Evolutionary conservation across 805 yeast genomes (phyloP).

Genomic region (Grigorovia jiainica): DNA sequence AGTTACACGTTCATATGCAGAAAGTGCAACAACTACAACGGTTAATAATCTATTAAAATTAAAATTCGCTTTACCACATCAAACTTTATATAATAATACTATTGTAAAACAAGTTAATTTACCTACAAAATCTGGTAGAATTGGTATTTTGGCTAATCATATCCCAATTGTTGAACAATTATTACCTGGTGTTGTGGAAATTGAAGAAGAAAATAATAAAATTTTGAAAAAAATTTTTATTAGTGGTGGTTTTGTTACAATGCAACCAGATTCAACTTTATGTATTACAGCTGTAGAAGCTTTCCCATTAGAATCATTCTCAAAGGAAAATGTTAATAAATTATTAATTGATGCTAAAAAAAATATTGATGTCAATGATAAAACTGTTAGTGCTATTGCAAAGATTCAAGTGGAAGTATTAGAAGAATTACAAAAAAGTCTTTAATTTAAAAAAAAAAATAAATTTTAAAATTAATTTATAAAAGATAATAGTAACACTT

Average conservation of each 20-base stretch:
- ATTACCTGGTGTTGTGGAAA: slow-evolving; percentile 89
- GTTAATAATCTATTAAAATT: slow-evolving; percentile 67
- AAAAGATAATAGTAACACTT: too few species aligned
- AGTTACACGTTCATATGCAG: slow-evolving; percentile 78
- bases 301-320: slow-evolving; percentile 80
- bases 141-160: slow-evolving; percentile 96
- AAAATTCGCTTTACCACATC: slow-evolving; percentile 86
- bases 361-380: slow-evolving; percentile 77
- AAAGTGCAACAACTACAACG: slow-evolving; percentile 42
- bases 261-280: slow-evolving; percentile 86
- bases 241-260: slow-evolving; percentile 94
- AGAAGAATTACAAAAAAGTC: slow-evolving; percentile 74
- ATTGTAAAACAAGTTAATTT: slow-evolving; percentile 71
- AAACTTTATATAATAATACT: slow-evolving; percentile 46
- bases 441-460: slow-evolving; percentile 19
- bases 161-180: slow-evolving; percentile 96
- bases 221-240: slow-evolving; percentile 74
- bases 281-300: slow-evolving; percentile 94
- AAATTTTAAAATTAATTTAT: too few species aligned
- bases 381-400: slow-evolving; percentile 87
- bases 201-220: slow-evolving; percentile 65
- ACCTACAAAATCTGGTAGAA: slow-evolving; percentile 91
- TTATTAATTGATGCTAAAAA: slow-evolving; percentile 90
- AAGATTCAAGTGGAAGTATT: slow-evolving; percentile 91
- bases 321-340: slow-evolving; percentile 65